Evolutionary conservation across 2,329 filamentous ascomycete species (phyloP).

Genomic region (Curvularia sp.): DNA sequence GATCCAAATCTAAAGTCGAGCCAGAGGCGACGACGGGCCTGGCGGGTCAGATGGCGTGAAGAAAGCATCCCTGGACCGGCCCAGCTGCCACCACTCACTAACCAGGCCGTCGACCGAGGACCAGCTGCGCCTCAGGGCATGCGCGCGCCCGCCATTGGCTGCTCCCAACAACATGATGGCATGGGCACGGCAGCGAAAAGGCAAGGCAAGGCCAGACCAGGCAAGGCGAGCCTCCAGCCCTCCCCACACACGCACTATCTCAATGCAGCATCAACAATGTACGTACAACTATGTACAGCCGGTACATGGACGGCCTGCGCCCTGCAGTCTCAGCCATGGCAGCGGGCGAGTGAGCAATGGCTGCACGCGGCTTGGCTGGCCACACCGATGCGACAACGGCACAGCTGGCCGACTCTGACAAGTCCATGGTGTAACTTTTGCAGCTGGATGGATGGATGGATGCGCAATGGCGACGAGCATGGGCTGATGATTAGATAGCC

Average conservation of each 20-base stretch:
- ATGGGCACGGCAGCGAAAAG: conserved; percentile 9
- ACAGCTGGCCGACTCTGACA: conserved; percentile 20
- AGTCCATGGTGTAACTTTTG: neutral
- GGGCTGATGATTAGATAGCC: conserved; percentile 15
- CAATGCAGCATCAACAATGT: neutral
- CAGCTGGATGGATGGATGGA: conserved; percentile 17
- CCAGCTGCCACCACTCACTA: too few relatives aligned
- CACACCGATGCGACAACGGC: conserved; percentile 14
- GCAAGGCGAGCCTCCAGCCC: too few relatives aligned
- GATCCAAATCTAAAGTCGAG: conserved; percentile 1
- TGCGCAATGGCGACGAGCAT: neutral
- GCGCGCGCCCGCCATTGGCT: conserved; percentile 3
- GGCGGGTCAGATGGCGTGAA: conserved; percentile 19
- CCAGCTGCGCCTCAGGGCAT: conserved; percentile 15
- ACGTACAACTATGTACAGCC: conserved; percentile 13
- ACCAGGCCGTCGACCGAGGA: too few relatives aligned
- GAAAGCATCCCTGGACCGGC: conserved; percentile 13
- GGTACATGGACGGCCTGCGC: conserved; percentile 15
- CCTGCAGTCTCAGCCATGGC: conserved; percentile 15
- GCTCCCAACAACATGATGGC: neutral
- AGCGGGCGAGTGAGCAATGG: neutral
- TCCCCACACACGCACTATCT: neutral
- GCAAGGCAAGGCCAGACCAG: neutral
- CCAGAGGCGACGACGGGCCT: conserved; percentile 3
- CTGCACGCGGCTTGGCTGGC: neutral